Base-by-base conservation (phyloP, 2,329 filamentous ascomycete genomes). In the Cadophora sp. region DNA sequence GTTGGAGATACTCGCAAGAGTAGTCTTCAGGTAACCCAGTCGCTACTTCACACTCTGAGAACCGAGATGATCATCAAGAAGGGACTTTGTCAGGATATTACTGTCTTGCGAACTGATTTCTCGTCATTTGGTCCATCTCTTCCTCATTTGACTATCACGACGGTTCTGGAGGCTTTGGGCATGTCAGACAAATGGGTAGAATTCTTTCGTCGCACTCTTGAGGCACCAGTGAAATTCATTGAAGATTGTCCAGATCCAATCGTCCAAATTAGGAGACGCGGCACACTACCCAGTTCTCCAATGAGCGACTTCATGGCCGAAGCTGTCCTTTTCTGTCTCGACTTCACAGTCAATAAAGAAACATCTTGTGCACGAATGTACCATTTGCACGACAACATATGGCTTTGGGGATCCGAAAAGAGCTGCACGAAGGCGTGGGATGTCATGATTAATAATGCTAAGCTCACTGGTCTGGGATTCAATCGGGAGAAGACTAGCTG, bases 351-450 rank as follows among this genome's bases (percentile, higher is more conserved):
- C 64, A 91, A 90, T 65, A 83, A 85, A 66, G 76, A 79, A 2
- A 88, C 87, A 0, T 71, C 75, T 7, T 87, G 87, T 0, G 78
- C 79, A 1, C 79, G 82, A 20, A 76, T 91, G 14, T 88, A 88
- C 75, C 84, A 89, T 14, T 80, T 90, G 47, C 84, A 89, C 59
- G 89, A 90, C 68, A 87, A 91, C 69, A 81, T 90, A 59, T 91
- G 88, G 88, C 87, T 90, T 74, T 91, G 88, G 87, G 83, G 84
- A 16, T 80, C 85, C 9, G 83, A 87, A 59, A 71, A 77, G 6
- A 79, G 79, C 3, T 85, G 83, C 16, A 79, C 82, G n/a, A 79
- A 81, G 53, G 87, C 86, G 0, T 92, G 89, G 89, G 73, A 81
- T 11, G 80, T 84, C 0, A 82, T 91, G 71, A 78, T 81, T 2